Conservation (phyloP, 768 basidiomycete genomes). For the Trametes coccinea region DNA sequence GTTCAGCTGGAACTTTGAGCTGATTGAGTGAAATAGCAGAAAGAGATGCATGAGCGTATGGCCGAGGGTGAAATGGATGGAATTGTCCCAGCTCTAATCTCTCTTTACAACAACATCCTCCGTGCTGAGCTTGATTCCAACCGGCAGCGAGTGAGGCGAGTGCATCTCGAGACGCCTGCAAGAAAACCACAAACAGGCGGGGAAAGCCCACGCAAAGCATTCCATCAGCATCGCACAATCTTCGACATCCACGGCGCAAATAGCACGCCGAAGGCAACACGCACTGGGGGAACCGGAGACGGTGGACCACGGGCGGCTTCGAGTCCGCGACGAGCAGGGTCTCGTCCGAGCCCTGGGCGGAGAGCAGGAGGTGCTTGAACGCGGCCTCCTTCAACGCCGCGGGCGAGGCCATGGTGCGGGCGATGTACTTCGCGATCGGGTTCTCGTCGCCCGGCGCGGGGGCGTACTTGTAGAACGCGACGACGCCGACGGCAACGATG, state of each 20-base stretch:
- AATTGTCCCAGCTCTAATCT: slow-evolving; percentile 22
- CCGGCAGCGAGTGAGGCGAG: slow-evolving; percentile 60
- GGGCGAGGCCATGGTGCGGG: slow-evolving; percentile 52
- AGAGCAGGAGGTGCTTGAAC: slow-evolving; percentile 54
- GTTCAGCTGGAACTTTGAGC: too few relatives aligned
- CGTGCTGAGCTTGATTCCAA: slow-evolving; percentile 48
- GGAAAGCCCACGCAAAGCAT: background rate
- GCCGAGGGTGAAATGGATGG: background rate
- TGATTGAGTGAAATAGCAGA: too few relatives aligned
- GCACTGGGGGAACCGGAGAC: slow-evolving; percentile 75
- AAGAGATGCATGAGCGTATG: background rate
- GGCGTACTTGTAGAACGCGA: slow-evolving; percentile 66
- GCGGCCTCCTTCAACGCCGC: slow-evolving; percentile 58
- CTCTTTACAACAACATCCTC: slow-evolving; percentile 38
- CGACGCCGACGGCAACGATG: slow-evolving; percentile 49
- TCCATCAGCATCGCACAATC: background rate
- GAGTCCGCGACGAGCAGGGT: slow-evolving; percentile 44
- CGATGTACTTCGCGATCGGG: slow-evolving; percentile 67
- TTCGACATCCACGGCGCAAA: too few relatives aligned
- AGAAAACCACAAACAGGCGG: background rate
- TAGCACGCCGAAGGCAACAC: slow-evolving; percentile 30
- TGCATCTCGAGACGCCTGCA: slow-evolving; percentile 56
- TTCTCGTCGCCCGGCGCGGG: slow-evolving; percentile 61
- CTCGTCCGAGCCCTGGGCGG: slow-evolving; percentile 45
- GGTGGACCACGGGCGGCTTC: slow-evolving; percentile 50